Evolutionary conservation across 2,329 filamentous ascomycete species (phyloP).

Genomic region (Alternaria arbusti): DNA sequence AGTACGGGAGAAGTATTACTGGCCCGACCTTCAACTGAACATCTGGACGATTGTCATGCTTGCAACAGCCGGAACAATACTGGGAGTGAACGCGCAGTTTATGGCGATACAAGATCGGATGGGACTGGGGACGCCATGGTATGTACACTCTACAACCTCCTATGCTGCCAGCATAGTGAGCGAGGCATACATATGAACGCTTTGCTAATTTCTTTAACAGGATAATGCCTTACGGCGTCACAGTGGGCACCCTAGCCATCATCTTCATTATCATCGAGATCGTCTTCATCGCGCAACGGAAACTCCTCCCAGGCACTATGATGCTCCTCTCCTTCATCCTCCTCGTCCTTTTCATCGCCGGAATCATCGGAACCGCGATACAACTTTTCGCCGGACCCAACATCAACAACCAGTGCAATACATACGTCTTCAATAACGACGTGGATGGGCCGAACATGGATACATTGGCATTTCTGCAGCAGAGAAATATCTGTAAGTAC

Average conservation of each 20-base stretch:
- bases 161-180: background rate
- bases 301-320: slow-evolving; percentile 65
- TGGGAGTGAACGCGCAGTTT: slow-evolving; percentile 67
- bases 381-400: slow-evolving; percentile 66
- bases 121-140: slow-evolving; percentile 66
- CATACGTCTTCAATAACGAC: slow-evolving; percentile 58
- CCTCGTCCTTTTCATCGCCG: slow-evolving; percentile 66
- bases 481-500: slow-evolving; percentile 65
- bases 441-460: slow-evolving; percentile 57
- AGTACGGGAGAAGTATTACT: slow-evolving; percentile 63
- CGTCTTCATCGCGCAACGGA: slow-evolving; percentile 61
- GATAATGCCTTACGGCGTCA: slow-evolving; percentile 70
- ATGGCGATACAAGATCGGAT: slow-evolving; percentile 64
- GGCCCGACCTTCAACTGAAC: slow-evolving; percentile 70
- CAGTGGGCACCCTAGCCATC: slow-evolving; percentile 62
- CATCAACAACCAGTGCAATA: slow-evolving; percentile 65
- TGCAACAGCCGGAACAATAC: slow-evolving; percentile 61
- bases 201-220: slow-evolving; percentile 44
- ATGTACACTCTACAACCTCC: slow-evolving; percentile 24
- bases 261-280: slow-evolving; percentile 66
- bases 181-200: background rate
- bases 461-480: slow-evolving; percentile 68
- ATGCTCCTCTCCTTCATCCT: slow-evolving; percentile 67
- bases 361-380: slow-evolving; percentile 67
- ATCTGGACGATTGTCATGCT: slow-evolving; percentile 70